A percentile compares a stretch with the other conserved stretches of the same genome.
These are phyloP conservation scores for Penicillium atrosanguineum DNA, from an alignment of 495 filamentous ascomycete species.

Conservation along the genomic window DNA sequence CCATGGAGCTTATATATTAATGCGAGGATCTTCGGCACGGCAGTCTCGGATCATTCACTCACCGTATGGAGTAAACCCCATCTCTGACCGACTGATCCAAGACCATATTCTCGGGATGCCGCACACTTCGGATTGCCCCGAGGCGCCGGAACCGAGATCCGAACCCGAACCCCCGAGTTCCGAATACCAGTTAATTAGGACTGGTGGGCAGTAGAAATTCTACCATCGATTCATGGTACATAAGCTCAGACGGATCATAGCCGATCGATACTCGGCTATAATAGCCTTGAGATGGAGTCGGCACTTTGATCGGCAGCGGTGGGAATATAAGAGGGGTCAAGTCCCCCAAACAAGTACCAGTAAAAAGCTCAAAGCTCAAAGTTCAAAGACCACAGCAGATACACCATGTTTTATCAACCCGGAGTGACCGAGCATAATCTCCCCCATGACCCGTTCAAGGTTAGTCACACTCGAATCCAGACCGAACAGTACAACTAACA, in stretches of 20 bases:
- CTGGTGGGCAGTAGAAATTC: too few species aligned
- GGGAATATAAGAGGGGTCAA: not conserved
- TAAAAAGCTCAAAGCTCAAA: not conserved
- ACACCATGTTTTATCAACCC: constrained; percentile 35
- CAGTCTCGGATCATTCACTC: not conserved
- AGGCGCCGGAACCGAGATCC: too few species aligned
- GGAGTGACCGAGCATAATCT: constrained; percentile 36
- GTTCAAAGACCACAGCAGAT: not conserved
- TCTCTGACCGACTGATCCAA: not conserved
- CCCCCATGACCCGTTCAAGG: constrained; percentile 45
- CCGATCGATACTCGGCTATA: not conserved
- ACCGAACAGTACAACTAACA: not conserved
- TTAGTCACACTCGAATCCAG: not conserved
- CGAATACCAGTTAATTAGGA: too few species aligned
- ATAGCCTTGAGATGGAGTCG: too few species aligned
- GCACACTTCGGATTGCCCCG: not conserved
- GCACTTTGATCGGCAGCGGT: constrained; percentile 1
- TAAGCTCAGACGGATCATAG: not conserved
- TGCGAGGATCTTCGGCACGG: not conserved
- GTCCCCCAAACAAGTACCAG: not conserved
- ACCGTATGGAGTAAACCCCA: too few species aligned
- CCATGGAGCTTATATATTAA: too few species aligned
- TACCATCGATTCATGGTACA: not conserved
- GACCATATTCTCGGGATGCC: not conserved
- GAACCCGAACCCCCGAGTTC: not conserved